Evolutionary conservation across 2,329 filamentous ascomycete species (phyloP).

Genomic region (Pseudogymnoascus sp.): DNA sequence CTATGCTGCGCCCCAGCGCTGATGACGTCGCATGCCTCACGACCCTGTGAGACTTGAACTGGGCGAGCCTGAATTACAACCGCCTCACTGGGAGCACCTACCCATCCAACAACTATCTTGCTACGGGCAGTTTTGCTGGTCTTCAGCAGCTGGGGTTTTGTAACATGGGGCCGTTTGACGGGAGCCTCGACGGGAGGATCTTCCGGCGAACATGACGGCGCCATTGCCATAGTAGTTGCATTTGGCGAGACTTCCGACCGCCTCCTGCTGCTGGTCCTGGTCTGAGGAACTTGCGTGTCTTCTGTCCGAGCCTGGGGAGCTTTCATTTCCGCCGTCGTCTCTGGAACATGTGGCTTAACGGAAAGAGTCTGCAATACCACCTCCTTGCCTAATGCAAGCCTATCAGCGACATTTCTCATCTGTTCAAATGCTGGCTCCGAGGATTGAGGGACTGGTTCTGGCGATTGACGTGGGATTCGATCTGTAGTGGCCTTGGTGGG

Average conservation of each 20-base stretch:
- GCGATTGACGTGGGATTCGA: background rate
- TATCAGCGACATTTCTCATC: background rate
- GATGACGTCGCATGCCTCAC: background rate
- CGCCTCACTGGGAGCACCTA: background rate
- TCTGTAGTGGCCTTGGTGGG: background rate
- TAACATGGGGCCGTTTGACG: background rate
- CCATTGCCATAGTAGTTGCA: background rate
- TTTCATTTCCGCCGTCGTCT: background rate
- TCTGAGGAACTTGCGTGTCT: background rate
- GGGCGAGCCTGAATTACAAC: background rate
- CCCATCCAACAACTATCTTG: constrained; percentile 9
- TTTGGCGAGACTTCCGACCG: background rate
- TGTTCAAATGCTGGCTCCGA: background rate
- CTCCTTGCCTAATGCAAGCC: background rate
- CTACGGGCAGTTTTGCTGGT: constrained; percentile 9
- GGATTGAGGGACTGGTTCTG: background rate
- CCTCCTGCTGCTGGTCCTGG: background rate
- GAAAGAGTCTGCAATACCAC: background rate
- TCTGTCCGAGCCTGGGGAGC: background rate
- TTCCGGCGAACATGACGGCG: background rate
- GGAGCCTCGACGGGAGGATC: background rate
- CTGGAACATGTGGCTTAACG: background rate
- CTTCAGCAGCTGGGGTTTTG: background rate
- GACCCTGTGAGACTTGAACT: background rate
- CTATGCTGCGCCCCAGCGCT: background rate